Evolutionary conservation across 2,329 filamentous ascomycete species (phyloP).

Genomic region (Grosmannia huntii): DNA sequence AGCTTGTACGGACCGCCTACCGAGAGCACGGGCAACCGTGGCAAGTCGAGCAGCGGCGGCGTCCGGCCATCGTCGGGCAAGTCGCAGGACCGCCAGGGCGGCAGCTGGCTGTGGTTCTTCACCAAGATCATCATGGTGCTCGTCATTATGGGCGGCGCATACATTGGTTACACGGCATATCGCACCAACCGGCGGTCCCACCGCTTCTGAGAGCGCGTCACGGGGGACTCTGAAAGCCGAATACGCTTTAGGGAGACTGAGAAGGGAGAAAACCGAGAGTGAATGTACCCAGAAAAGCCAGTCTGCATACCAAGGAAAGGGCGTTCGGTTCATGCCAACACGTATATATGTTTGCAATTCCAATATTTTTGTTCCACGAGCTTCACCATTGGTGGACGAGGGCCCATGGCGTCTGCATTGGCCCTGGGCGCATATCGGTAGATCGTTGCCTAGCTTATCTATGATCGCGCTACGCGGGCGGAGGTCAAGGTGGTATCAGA

Average conservation of each 20-base stretch:
- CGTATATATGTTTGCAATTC: neutral
- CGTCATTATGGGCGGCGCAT: slow-evolving; percentile 56
- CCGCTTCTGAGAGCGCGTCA: slow-evolving; percentile 29
- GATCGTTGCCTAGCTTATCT: neutral
- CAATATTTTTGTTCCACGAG: neutral
- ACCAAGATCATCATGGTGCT: slow-evolving; percentile 74
- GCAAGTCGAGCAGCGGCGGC: slow-evolving; percentile 11
- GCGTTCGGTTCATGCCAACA: slow-evolving; percentile 1
- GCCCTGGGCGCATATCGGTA: neutral
- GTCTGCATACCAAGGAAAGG: slow-evolving; percentile 1
- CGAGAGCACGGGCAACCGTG: slow-evolving; percentile 14
- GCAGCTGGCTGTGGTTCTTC: slow-evolving; percentile 52
- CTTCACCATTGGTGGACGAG: no score
- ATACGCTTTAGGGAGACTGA: neutral
- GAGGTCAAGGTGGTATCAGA: neutral
- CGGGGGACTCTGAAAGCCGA: neutral
- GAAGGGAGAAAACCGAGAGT: neutral
- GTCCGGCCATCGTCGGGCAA: slow-evolving; percentile 14
- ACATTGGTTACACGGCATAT: slow-evolving; percentile 78
- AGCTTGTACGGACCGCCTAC: slow-evolving; percentile 64
- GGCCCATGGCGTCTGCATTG: no score
- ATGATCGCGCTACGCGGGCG: neutral
- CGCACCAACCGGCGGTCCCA: slow-evolving; percentile 51
- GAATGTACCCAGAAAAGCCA: neutral
- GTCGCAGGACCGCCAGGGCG: slow-evolving; percentile 29